These are phyloP conservation scores for Platismatia glauca DNA, from an alignment of 495 filamentous ascomycete genomes.

Conservation along the genomic window DNA sequence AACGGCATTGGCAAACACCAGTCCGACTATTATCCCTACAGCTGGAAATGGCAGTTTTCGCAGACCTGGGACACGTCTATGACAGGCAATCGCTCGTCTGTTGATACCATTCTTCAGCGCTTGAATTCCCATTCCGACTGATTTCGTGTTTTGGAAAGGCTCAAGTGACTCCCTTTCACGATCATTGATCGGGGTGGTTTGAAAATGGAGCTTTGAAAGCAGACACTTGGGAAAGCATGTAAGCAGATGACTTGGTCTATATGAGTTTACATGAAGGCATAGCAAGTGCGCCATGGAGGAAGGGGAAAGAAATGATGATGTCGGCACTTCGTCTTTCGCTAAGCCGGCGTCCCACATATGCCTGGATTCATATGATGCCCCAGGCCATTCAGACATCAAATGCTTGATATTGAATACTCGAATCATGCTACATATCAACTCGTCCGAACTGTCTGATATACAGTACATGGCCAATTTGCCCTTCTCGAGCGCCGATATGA, in stretches of 20 bases:
- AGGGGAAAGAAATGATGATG: neutral
- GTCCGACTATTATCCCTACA: constrained; percentile 53
- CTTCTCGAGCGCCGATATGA: constrained; percentile 12
- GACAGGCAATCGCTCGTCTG: constrained; percentile 18
- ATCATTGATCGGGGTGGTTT: neutral
- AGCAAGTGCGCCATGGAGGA: neutral
- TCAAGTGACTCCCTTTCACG: neutral
- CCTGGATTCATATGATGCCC: neutral
- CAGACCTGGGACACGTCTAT: constrained; percentile 41
- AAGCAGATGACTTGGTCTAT: neutral
- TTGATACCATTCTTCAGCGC: constrained; percentile 4
- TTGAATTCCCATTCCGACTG: constrained; percentile 6
- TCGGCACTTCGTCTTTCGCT: neutral
- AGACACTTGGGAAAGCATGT: neutral
- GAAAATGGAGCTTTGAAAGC: neutral
- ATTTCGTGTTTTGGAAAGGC: too few relatives aligned
- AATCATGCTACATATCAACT: neutral
- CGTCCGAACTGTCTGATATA: neutral
- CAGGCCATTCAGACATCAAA: neutral
- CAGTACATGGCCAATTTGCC: constrained; percentile 5
- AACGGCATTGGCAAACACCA: constrained; percentile 57
- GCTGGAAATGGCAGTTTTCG: constrained; percentile 55
- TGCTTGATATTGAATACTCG: neutral
- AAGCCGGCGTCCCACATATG: neutral
- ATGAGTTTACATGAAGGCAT: neutral